Base-by-base conservation (phyloP, 2,329 filamentous ascomycete genomes). In the Diplocarpon rosae region DNA sequence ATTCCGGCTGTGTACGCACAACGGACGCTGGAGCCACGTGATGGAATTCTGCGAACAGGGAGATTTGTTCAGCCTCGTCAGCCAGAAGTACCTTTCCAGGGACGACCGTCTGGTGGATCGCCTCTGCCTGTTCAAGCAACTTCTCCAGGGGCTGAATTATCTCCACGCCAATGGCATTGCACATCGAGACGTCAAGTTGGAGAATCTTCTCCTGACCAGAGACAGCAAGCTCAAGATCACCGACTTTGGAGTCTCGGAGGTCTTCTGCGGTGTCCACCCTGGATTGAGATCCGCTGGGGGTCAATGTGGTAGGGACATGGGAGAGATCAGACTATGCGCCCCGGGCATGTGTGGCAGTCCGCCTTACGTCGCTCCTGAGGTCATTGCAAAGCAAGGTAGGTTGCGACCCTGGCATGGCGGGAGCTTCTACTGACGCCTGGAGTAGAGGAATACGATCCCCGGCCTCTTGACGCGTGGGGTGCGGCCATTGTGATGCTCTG, bases 1-100 rank as follows among this genome's bases (percentile, higher is more conserved):
- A 0, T 67, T 88, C 39, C 50, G 52, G 24, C 70, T 94, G 5
- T 92, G 86, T 66, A 78, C 75, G 12, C 74, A 88, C 54, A 75
- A 80, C 54, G 78, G 76, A 28, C 78, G 82, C 32, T 93, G 85
- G 83, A 89, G 87, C 61, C 85, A 93, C 61, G 85, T 94, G 45
- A 95, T 95, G 88, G 86, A 95, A 61, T 93, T 85, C 62, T 94
- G 88, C 66, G 73, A 77, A 2, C 78, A 86, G 54, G 87, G 88
- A 37, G 88, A 94, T 59, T 68, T 95, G 5, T 90, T 83, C 62
- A 71, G 72, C 50, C 67, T 94, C 11, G 80, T 93, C 32, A 75
- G 80, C 52, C 82, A 81, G 61, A 75, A 75, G 29, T 81, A 83
- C 56, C 76, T 93, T 51, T 75, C 69, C 45, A 65, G 69, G 2